Percentiles rank a stretch among this genome's conserved stretches.
Conservation (phyloP, 2,329 filamentous ascomycete species). For the Trichoderma afroharzianum region DNA sequence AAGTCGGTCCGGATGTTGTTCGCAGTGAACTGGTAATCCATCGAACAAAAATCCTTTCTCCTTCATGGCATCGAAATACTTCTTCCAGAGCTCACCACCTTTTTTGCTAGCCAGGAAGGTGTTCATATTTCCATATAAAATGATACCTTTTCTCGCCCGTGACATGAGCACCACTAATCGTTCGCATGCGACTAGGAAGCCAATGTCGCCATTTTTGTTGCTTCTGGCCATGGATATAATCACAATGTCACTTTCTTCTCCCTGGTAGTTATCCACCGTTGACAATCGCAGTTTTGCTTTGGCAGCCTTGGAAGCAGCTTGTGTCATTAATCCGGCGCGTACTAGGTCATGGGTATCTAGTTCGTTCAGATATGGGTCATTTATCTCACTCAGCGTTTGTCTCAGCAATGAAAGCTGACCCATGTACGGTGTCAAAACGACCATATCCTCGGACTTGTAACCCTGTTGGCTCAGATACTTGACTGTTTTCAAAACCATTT, state of each 20-base stretch:
- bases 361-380: conserved; percentile 65
- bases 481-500: conserved; percentile 63
- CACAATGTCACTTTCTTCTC: conserved; percentile 72
- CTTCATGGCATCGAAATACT: conserved; percentile 55
- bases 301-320: conserved; percentile 46
- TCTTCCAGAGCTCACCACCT: conserved; percentile 46
- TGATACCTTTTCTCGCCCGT: conserved; percentile 59
- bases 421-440: conserved; percentile 69
- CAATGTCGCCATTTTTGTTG: conserved; percentile 61
- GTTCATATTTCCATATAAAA: conserved; percentile 66
- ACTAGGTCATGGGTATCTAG: conserved; percentile 60
- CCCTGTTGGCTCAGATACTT: conserved; percentile 68
- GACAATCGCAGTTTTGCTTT: conserved; percentile 59
- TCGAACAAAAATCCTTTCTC: conserved; percentile 50
- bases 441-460: conserved; percentile 61
- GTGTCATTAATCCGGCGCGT: conserved; percentile 56
- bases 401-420: conserved; percentile 61
- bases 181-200: conserved; percentile 64
- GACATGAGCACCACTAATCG: conserved; percentile 68
- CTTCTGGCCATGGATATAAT: conserved; percentile 65
- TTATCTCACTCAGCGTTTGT: conserved; percentile 50
- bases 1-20: conserved; percentile 51
- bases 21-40: conserved; percentile 58
- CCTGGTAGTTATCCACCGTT: conserved; percentile 79
- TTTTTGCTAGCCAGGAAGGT: conserved; percentile 59